Base-by-base conservation (phyloP, 2,329 filamentous ascomycete genomes). In the Fusarium pseudocircinatum region DNA sequence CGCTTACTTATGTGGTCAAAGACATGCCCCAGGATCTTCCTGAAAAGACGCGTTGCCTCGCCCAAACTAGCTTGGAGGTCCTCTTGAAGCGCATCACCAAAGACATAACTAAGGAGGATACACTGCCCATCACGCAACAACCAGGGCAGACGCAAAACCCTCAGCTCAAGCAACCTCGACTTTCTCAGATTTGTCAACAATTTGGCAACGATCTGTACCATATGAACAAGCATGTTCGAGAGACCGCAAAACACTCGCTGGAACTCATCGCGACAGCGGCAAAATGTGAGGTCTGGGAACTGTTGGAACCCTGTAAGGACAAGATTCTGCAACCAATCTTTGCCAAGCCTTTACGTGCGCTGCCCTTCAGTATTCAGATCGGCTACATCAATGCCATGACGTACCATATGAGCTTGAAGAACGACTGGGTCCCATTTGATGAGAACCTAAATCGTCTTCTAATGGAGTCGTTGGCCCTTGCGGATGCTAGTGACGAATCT, bases 351-450 rank as follows among this genome's bases (percentile, higher is more conserved):
- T 84, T 99, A 26, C 90, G 96, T 69, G 97, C 96, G 2, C 85
- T 99, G 69, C 96, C 96, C 0, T 99, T 99, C 79, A 89, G 94
- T 10, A 96, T 94, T 6, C 97, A 99, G 83, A 99, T 99, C 75
- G 97, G 96, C 8, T 98, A 97, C 79, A 98, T 99, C 75, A 97
- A 99, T 80, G 96, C 96, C 2, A 95, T 99, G 79, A 97, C 94
- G 1, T 99, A 97, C 82, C 97, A 97, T 79, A 89, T 99, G 84
- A 92, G 92, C 63, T 87, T 99, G 54, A 96, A 97, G 80, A 91
- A 92, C 54, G 93, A 96, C 73, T 96, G 98, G 78, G 91, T 99
- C 32, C 90, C 92, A 13, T 97, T 98, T 80, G 96, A 98, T 74
- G 96, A 98, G 56, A 91, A 95, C 72, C 87, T 98, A 32, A 97